These are phyloP conservation scores for Diaporthe velutina DNA, from an alignment of 2,329 filamentous ascomycete genomes.

Conservation along the genomic window DNA sequence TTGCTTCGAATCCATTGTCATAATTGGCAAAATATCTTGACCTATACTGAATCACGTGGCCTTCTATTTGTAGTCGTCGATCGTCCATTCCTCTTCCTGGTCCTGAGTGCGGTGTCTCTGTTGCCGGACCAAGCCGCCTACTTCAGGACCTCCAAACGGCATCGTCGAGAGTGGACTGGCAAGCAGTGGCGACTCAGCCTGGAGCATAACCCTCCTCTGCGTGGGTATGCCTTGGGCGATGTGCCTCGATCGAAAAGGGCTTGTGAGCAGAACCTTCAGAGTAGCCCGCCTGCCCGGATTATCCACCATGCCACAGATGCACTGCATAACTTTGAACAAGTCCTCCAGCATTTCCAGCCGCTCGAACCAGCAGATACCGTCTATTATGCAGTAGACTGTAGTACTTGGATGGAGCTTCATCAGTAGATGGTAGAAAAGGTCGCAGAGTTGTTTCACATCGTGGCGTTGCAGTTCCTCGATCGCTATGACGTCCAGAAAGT, in stretches of 20 bases:
- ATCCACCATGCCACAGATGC: neutral
- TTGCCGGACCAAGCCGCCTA: neutral
- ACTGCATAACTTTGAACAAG: neutral
- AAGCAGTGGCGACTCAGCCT: neutral
- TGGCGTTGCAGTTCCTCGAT: neutral
- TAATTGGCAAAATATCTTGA: neutral
- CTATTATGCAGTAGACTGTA: neutral
- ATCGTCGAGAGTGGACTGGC: neutral
- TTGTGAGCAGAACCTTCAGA: constrained; percentile 1
- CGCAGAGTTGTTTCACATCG: neutral
- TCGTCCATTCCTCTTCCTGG: neutral
- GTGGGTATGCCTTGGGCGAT: neutral
- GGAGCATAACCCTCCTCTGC: neutral
- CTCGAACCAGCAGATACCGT: neutral
- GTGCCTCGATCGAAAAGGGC: neutral
- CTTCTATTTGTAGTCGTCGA: neutral
- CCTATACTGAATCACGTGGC: too few species aligned
- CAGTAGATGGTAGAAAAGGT: neutral
- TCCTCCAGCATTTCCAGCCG: neutral
- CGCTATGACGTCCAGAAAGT: neutral
- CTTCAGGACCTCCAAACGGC: neutral
- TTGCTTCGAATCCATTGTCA: too few species aligned
- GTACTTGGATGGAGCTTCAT: neutral
- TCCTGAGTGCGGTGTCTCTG: neutral
- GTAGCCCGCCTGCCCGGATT: neutral